Evolutionary conservation across 208 protist species (phyloP).

Genomic region (Borovskyia barvae): DNA sequence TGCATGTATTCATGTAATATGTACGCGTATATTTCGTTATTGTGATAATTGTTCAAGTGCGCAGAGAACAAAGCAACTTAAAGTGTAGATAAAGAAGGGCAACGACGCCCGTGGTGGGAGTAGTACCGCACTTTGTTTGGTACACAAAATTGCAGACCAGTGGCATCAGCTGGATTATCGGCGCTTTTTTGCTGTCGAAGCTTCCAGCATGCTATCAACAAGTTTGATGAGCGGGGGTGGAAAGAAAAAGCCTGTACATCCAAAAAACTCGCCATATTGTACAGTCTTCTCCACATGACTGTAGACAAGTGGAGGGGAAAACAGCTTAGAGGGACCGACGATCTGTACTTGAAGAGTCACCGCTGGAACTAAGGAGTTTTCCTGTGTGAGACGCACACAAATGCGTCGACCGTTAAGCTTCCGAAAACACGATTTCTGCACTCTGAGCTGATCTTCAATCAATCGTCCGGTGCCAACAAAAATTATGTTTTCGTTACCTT

Average conservation of each 20-base stretch:
- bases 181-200: slow-evolving; percentile 7
- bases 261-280: slow-evolving; percentile 71
- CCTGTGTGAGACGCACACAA: slow-evolving; percentile 31
- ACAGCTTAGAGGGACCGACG: slow-evolving; percentile 30
- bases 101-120: too few relatives aligned
- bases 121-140: too few relatives aligned
- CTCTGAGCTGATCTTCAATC: background rate
- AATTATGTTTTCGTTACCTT: slow-evolving; percentile 16
- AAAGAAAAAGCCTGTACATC: slow-evolving; percentile 64
- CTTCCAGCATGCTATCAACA: slow-evolving; percentile 34
- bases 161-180: background rate
- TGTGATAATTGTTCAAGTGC: too few relatives aligned
- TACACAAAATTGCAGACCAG: background rate
- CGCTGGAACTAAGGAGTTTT: slow-evolving; percentile 17
- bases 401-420: slow-evolving; percentile 37
- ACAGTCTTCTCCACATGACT: slow-evolving; percentile 45
- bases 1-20: too few relatives aligned
- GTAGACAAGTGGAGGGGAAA: slow-evolving; percentile 30
- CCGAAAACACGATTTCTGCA: slow-evolving; percentile 15
- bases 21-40: too few relatives aligned
- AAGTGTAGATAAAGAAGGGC: too few relatives aligned
- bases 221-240: slow-evolving; percentile 58
- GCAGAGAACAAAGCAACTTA: too few relatives aligned
- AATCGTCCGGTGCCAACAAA: slow-evolving; percentile 22
- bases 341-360: slow-evolving; percentile 51